Evolutionary conservation across 805 yeast genomes (phyloP), one percentile per base, ranked within the genome.

Genomic region (Cyberlindnera bimundalis): DNA sequence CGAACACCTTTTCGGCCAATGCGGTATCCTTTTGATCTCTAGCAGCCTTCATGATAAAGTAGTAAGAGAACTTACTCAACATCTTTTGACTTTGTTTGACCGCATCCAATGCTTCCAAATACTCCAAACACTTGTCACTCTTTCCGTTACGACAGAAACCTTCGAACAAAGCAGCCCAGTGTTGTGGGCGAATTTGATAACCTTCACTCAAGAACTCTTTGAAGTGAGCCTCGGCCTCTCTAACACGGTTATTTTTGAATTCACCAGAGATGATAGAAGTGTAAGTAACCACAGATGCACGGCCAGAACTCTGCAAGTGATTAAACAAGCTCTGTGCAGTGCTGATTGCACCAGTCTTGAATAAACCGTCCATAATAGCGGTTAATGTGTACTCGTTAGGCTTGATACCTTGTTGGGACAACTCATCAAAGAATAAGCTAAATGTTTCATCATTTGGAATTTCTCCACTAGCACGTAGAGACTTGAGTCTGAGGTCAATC

Each of bases 301-400:
- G 50, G 35, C 60, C 64, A 39, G 50, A 50, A 4, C 33, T 44
- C 51, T 63, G 59, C 62, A 76, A 64, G 37, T 60, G 55, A 13
- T 70, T 64, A 52, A 72, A 76, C 20, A 82, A 50, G 2, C 53
- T 49, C 33, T 81, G 64, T 1, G 84, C 85, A n/a, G 77, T 70
- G 10, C 72, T 52, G 40, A 78, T 70, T 28, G 64, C 42, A n/a
- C 71, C 67, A 37, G 70, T 67, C 50, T 68, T 68, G 43, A 72
- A 64, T 43, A 82, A 66, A 12, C 79, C 79, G 39, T 71, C 73
- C 42, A 82, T 64, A 26, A 84, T 62, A 10, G 78, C 62, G 7
- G 81, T 67, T 41, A 70, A 58, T 20, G 84, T 74, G 39, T 63
- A 66, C 25, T 65, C 62, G 52, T 73, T 79, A 42, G 67, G 56